Evolutionary conservation across 2,329 filamentous ascomycete species (phyloP).

Genomic region (Zasmidium cellare): DNA sequence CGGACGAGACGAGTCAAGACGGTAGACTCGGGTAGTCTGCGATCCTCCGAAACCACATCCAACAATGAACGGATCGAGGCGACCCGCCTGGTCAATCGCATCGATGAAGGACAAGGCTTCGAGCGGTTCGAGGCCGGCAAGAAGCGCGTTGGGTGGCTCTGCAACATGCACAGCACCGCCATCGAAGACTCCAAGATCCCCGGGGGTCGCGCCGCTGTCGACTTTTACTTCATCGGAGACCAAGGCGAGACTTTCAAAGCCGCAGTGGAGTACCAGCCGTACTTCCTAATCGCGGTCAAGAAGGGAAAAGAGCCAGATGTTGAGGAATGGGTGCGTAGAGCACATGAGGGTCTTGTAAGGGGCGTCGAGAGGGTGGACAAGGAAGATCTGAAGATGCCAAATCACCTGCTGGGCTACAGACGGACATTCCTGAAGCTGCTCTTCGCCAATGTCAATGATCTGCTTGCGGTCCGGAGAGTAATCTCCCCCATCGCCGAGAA

Average conservation of each 20-base stretch:
- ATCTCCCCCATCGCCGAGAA: constrained; percentile 91
- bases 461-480: constrained; percentile 79
- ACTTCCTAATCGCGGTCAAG: constrained; percentile 89
- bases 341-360: constrained; percentile 80
- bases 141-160: constrained; percentile 86
- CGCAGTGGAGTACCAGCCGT: constrained; percentile 93
- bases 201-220: constrained; percentile 83
- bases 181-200: constrained; percentile 81
- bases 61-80: constrained; percentile 92
- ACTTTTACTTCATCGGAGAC: constrained; percentile 96
- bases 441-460: constrained; percentile 83
- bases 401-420: constrained; percentile 88
- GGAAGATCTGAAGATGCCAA: constrained; percentile 80
- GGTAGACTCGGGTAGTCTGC: constrained; percentile 72
- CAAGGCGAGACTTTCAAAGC: constrained; percentile 92
- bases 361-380: constrained; percentile 75
- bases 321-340: constrained; percentile 87
- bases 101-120: constrained; percentile 96
- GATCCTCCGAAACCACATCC: constrained; percentile 80
- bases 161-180: constrained; percentile 88
- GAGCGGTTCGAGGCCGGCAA: constrained; percentile 84
- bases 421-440: constrained; percentile 83
- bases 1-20: constrained; percentile 64
- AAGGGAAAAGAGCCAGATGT: constrained; percentile 87
- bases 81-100: constrained; percentile 76